Base-by-base conservation (phyloP, 495 filamentous ascomycete species). In the Pyrenula aspistea region DNA sequence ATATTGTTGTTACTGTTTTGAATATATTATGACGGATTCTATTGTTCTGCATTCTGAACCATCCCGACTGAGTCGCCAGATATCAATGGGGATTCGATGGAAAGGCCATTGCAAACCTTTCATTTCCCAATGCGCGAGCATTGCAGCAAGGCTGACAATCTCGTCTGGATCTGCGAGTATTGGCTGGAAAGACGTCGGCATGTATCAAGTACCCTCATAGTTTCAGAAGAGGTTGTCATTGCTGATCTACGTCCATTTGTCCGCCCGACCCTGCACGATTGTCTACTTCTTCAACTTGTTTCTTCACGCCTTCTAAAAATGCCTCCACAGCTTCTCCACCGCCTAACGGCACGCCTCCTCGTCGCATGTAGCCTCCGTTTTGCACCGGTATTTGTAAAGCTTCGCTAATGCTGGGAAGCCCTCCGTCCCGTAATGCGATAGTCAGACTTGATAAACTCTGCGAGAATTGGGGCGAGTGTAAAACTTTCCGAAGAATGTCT, bases 401-500 rank as follows among this genome's bases (percentile, higher is more conserved):
- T 60, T 95, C 89, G 21, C 89, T 86, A 56, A 99, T 85, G 61
- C 81, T 92, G 12, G 91, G 88, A 53, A 99, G 71, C 0, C 89
- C 93, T n/a, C 93, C 93, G 63, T 99, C 92, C 56, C 92, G 73
- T 51, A 99, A 75, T 22, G 93, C 93, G 65, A 87, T 78, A 1
- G 91, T 95, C 59, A 97, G 71, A 62, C 87, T 91, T 0, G 83
- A 79, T 31, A 95, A 68, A 61, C 89, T 92, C 66, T 99, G 93
- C 54, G 77, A 78, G 63, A 99, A 91, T 62, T 97, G 93, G 25
- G 93, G 93, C 60, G 86, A 91, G 54, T 86, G 83, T n/a, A 97
- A 72, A 15, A 96, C 90, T 61, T 83, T 84, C 68, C 81, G 81
- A 21, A 99, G 67, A 2, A 96, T 83, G 3, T 83, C 78, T 62